Base-by-base conservation (phyloP, 257 asterid species). In the Jacaranda copaia region DNA sequence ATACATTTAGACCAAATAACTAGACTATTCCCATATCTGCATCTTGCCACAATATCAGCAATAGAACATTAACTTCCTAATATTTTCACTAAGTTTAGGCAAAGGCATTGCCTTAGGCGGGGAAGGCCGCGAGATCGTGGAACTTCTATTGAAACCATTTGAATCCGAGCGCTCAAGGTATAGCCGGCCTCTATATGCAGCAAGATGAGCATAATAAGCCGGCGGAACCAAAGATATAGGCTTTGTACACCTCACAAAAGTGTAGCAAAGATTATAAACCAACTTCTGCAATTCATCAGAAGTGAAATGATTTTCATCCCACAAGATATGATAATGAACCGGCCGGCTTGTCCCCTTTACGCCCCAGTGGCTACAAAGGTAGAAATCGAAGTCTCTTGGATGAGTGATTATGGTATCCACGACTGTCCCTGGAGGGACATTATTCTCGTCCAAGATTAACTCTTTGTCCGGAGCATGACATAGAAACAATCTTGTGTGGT, bases 191-290 rank as follows among this genome's bases (percentile, higher is more conserved):
- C 99, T 83, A 42, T 93, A 96, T 0, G 99, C 99, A 13, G 97
- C 99, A 40, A 96, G 90, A 52, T 96, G 99, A 0, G 99, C 99
- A 20, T 96, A 96, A 32, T 96, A 93, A 56, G 88, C 98, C 0
- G 99, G 98, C 0, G 99, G 99, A 45, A 96, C 99, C 84, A 96
- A 56, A 13, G 99, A 96, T 20, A 96, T 83, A 18, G 99, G 99
- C 88, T 91, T 91, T 3, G 99, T 96, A 81, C 99, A 96, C 88
- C 98, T 87, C 69, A 90, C 93, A 74, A 88, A 96, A 15, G 99
- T 96, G 89, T 90, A 96, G 84, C 99, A 96, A 11, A 96, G 93
- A 78, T 89, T 90, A 85, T 96, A 91, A 4, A 96, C 97, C 86
- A 96, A 48, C 80, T 88, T 90, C 51, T 96, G 99, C 43, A 91